Evolutionary conservation across 1,284 basidiomycete genomes (phyloP).

Genomic region (Moesziomyces sp.): DNA sequence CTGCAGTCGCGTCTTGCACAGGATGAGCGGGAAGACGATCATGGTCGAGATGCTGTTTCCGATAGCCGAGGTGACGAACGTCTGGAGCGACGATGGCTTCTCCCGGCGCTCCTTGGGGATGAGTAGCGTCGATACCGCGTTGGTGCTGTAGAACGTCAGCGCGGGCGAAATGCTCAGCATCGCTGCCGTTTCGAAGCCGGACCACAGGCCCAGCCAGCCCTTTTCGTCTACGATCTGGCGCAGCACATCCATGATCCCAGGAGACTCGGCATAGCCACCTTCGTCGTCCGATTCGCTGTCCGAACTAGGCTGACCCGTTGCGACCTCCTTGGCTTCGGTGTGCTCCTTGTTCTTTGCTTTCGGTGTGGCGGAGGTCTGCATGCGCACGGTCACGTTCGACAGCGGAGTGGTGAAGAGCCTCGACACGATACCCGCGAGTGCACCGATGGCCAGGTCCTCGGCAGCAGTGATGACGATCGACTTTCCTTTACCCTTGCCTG

Average conservation of each 20-base stretch:
- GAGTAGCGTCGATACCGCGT: constrained; percentile 58
- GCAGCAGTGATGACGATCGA: constrained; percentile 59
- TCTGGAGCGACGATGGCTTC: constrained; percentile 60
- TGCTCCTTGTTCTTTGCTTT: constrained; percentile 29
- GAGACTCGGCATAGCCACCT: constrained; percentile 57
- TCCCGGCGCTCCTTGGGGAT: constrained; percentile 44
- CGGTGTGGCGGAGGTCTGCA: constrained; percentile 67
- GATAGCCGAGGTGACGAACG: constrained; percentile 69
- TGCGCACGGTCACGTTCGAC: constrained; percentile 70
- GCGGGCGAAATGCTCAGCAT: constrained; percentile 68
- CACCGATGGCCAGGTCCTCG: constrained; percentile 70
- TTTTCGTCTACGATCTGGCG: constrained; percentile 67
- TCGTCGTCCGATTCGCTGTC: constrained; percentile 64
- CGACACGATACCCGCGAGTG: constrained; percentile 69
- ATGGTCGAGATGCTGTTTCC: constrained; percentile 69
- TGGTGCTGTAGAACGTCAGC: constrained; percentile 68
- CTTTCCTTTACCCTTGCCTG: constrained; percentile 17
- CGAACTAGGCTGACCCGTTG: constrained; percentile 15
- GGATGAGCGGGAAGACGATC: constrained; percentile 69
- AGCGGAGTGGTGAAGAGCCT: constrained; percentile 70
- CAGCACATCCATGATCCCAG: constrained; percentile 58
- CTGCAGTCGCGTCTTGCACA: constrained; percentile 69
- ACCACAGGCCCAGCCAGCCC: constrained; percentile 68
- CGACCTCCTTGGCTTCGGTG: constrained; percentile 1
- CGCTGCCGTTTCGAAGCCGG: constrained; percentile 67